These are phyloP conservation scores for Cryomyces minteri DNA, from an alignment of 495 filamentous ascomycete species.

Conservation along the genomic window DNA sequence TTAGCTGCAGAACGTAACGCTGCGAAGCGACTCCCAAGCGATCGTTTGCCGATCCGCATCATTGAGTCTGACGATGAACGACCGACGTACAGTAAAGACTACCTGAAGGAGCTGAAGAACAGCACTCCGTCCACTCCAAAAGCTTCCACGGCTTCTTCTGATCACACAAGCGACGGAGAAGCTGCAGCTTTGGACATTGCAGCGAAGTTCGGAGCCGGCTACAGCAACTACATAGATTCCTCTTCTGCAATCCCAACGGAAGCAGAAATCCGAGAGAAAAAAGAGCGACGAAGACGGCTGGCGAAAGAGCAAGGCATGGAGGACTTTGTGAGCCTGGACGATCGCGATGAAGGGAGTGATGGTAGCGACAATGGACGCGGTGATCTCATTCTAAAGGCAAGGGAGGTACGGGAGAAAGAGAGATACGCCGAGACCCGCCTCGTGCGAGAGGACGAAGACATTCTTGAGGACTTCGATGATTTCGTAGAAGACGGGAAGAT, in stretches of 20 bases:
- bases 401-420: conserved; percentile 27
- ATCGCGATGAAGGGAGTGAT: conserved; percentile 22
- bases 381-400: conserved; percentile 1
- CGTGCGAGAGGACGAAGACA: conserved; percentile 72
- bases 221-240: conserved; percentile 11
- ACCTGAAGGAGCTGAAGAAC: conserved; percentile 64
- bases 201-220: conserved; percentile 39
- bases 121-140: conserved; percentile 68
- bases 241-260: conserved; percentile 51
- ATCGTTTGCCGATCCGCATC: conserved; percentile 33
- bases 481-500: conserved; percentile 74
- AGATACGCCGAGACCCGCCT: conserved; percentile 52
- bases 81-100: conserved; percentile 73
- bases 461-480: conserved; percentile 89
- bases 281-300: conserved; percentile 62
- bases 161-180: conserved; percentile 12
- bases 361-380: conserved; percentile 19
- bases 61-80: conserved; percentile 41
- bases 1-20: conserved; percentile 56
- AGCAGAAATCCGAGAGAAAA: conserved; percentile 84
- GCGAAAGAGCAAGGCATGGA: conserved; percentile 43
- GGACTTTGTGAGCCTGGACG: conserved; percentile 35
- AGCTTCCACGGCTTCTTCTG: background rate
- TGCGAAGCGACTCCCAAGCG: conserved; percentile 29
- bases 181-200: conserved; percentile 47